These are phyloP conservation scores for Udeniomyces megalosporus DNA, from an alignment of 768 basidiomycete genomes.

Conservation along the genomic window DNA sequence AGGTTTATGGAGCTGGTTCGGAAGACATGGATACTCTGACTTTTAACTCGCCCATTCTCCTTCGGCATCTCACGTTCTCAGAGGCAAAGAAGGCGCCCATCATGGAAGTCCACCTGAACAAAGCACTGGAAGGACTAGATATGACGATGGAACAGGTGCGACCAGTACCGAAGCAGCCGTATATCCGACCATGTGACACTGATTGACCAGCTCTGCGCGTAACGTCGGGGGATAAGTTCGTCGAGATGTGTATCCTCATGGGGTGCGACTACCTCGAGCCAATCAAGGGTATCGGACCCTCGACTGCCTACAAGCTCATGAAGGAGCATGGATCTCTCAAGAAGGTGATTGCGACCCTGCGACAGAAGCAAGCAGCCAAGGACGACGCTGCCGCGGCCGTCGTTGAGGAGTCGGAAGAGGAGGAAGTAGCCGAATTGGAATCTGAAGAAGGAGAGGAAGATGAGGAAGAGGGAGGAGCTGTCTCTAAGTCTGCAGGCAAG, in stretches of 20 bases:
- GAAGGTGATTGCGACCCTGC: constrained; percentile 57
- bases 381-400: constrained; percentile 20
- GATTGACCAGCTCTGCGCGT: neutral
- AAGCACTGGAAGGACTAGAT: constrained; percentile 68
- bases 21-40: constrained; percentile 99
- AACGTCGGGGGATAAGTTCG: constrained; percentile 46
- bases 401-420: constrained; percentile 21
- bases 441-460: constrained; percentile 13
- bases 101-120: constrained; percentile 68
- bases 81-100: constrained; percentile 97
- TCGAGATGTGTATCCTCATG: constrained; percentile 86
- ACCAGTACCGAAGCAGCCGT: no score
- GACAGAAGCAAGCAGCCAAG: constrained; percentile 46
- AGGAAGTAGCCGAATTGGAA: constrained; percentile 17
- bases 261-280: constrained; percentile 99
- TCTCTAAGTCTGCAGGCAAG: neutral
- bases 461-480: constrained; percentile 12
- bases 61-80: constrained; percentile 91
- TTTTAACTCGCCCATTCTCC: constrained; percentile 76
- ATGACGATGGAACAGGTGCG: constrained; percentile 80
- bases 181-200: neutral
- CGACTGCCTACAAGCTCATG: constrained; percentile 82
- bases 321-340: constrained; percentile 60
- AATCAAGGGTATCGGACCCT: constrained; percentile 91
- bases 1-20: constrained; percentile 94